A percentile compares a stretch with the other conserved stretches of the same genome.
These are phyloP conservation scores for Melanogaster broomeanus DNA, from an alignment of 768 basidiomycete genomes.

Conservation along the genomic window DNA sequence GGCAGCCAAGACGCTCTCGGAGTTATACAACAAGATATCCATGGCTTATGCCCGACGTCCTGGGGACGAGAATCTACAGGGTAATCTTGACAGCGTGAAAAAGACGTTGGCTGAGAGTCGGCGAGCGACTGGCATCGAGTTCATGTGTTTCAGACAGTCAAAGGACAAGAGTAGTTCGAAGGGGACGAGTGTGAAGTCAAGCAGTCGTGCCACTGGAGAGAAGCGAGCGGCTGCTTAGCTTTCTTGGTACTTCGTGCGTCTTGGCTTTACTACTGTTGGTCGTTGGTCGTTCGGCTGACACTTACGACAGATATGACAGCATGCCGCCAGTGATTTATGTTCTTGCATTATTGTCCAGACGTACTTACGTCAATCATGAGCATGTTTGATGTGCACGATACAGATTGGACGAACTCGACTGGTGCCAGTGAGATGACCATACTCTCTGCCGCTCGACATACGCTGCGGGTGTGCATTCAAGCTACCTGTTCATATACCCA, in stretches of 20 bases:
- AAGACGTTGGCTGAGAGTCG: slow-evolving; percentile 86
- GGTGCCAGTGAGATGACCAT: too few relatives aligned
- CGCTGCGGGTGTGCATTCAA: too few relatives aligned
- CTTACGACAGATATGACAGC: not conserved
- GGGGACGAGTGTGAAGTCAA: slow-evolving; percentile 15
- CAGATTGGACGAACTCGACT: too few relatives aligned
- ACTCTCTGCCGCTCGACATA: too few relatives aligned
- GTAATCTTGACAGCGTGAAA: slow-evolving; percentile 88
- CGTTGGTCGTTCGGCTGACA: not conserved
- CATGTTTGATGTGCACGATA: too few relatives aligned
- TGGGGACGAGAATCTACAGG: slow-evolving; percentile 85
- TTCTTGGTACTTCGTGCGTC: not conserved
- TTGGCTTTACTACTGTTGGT: not conserved
- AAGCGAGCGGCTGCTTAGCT: slow-evolving; percentile 14
- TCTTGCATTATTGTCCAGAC: too few relatives aligned
- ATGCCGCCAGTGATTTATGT: too few relatives aligned
- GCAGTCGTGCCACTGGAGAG: slow-evolving; percentile 19
- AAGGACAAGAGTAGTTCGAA: slow-evolving; percentile 42
- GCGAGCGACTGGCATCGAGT: slow-evolving; percentile 90
- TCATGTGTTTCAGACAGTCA: slow-evolving; percentile 86
- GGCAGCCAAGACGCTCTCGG: slow-evolving; percentile 83
- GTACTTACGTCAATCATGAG: too few relatives aligned
- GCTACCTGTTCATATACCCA: too few relatives aligned
- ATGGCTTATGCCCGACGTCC: slow-evolving; percentile 86
- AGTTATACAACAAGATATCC: slow-evolving; percentile 93